Evolutionary conservation across 495 filamentous ascomycete genomes (phyloP).

Genomic region (Aspergillus homomorphus): DNA sequence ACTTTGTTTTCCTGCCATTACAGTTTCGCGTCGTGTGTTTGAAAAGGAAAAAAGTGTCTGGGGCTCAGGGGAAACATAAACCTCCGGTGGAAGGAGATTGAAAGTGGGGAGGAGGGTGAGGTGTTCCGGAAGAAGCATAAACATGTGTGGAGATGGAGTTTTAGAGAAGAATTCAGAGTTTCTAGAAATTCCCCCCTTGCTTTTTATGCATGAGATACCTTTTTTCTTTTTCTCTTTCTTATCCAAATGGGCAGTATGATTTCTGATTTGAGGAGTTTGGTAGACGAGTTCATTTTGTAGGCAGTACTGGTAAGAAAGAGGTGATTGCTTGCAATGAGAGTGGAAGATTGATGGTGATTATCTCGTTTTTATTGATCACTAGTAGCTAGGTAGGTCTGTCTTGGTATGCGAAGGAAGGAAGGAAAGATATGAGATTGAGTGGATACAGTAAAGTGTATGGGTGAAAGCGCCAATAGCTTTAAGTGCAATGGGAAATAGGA

Average conservation of each 20-base stretch:
- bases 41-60: not conserved
- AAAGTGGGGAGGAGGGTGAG: no score
- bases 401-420: not conserved
- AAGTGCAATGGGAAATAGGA: not conserved
- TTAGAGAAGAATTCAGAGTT: no score
- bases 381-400: not conserved
- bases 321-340: no score
- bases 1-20: conserved; percentile 12
- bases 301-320: no score
- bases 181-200: not conserved
- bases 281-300: no score
- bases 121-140: not conserved
- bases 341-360: not conserved
- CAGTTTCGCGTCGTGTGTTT: conserved; percentile 1
- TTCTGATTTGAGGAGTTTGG: no score
- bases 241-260: no score
- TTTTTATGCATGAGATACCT: conserved; percentile 12
- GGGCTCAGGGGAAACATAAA: no score
- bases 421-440: not conserved
- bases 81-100: no score
- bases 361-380: not conserved
- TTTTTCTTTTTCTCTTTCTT: not conserved
- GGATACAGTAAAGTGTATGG: not conserved
- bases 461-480: not conserved
- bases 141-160: not conserved